Evolutionary conservation across 2,329 filamentous ascomycete species (phyloP).

Genomic region (Colletotrichum sp.): DNA sequence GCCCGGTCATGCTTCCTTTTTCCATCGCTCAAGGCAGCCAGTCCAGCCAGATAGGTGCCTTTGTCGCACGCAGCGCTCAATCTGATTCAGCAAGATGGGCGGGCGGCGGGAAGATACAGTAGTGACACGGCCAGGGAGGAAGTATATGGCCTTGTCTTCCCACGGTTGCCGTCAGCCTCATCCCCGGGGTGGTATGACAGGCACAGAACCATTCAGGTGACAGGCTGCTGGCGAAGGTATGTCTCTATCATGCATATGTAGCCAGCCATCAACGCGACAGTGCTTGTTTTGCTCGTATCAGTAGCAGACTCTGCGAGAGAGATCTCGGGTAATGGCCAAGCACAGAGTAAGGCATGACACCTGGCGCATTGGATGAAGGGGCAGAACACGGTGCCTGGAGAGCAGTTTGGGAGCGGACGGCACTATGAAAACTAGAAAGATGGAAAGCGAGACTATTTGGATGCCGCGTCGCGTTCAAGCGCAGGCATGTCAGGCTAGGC

Average conservation of each 20-base stretch:
- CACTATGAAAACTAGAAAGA: not conserved
- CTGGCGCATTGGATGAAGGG: not conserved
- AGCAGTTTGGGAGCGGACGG: not conserved
- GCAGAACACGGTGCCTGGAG: not conserved
- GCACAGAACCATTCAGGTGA: not conserved
- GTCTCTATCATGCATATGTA: not conserved
- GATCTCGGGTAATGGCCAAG: not conserved
- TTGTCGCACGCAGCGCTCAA: not conserved
- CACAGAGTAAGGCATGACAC: not conserved
- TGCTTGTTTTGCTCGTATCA: not conserved
- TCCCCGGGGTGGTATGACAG: not conserved
- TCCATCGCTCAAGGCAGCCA: not conserved
- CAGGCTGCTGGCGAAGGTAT: not conserved
- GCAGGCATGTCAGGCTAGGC: not conserved
- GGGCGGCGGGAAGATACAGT: not conserved
- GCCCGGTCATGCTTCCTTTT: conserved; percentile 6
- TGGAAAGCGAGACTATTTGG: not conserved
- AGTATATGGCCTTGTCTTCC: not conserved
- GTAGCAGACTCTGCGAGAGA: not conserved
- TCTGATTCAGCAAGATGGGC: not conserved
- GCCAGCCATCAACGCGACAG: not conserved
- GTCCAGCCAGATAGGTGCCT: not conserved
- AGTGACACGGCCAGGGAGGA: not conserved
- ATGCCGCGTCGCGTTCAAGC: not conserved
- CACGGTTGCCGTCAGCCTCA: not conserved